These are phyloP conservation scores for Senna siamea DNA, from an alignment of 306 rosid species.

Conservation along the genomic window DNA sequence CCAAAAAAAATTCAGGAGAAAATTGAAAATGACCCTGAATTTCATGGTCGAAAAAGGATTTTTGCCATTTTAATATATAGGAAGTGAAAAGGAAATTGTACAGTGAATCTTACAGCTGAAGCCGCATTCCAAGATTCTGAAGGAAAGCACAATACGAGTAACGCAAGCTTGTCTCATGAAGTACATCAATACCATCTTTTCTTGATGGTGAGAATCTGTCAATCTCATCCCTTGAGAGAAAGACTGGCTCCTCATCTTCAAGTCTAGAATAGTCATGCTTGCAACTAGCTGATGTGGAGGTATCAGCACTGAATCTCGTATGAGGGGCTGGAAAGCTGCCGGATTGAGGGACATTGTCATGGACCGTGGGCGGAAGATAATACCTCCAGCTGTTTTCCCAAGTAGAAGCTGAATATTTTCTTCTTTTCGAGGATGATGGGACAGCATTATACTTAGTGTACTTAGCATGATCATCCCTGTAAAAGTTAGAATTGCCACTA, in stretches of 20 bases:
- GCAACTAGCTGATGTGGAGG: conserved; percentile 50
- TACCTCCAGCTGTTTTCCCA: conserved; percentile 58
- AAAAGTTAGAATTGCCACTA: conserved; percentile 32
- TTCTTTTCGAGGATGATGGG: conserved; percentile 61
- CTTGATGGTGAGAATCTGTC: conserved; percentile 80
- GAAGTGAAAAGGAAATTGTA: background rate
- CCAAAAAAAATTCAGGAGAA: no score
- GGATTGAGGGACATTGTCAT: conserved; percentile 41
- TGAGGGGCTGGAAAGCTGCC: conserved; percentile 41
- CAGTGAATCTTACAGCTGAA: conserved; percentile 62
- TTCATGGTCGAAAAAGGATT: no score
- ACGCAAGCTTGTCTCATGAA: conserved; percentile 67
- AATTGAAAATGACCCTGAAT: no score
- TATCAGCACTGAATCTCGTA: conserved; percentile 44
- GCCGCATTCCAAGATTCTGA: conserved; percentile 73
- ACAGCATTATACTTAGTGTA: conserved; percentile 32
- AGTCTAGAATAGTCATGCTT: conserved; percentile 60
- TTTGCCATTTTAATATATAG: background rate
- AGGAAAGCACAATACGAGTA: conserved; percentile 73
- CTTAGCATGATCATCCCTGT: conserved; percentile 26
- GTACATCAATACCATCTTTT: conserved; percentile 74
- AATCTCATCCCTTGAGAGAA: conserved; percentile 78
- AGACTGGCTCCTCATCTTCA: conserved; percentile 62
- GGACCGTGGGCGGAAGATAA: conserved; percentile 45
- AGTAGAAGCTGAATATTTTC: conserved; percentile 59